phyloP scores from a whole-genome alignment of 768 basidiomycete genomes.

The Phallus indusiatus region DNA sequence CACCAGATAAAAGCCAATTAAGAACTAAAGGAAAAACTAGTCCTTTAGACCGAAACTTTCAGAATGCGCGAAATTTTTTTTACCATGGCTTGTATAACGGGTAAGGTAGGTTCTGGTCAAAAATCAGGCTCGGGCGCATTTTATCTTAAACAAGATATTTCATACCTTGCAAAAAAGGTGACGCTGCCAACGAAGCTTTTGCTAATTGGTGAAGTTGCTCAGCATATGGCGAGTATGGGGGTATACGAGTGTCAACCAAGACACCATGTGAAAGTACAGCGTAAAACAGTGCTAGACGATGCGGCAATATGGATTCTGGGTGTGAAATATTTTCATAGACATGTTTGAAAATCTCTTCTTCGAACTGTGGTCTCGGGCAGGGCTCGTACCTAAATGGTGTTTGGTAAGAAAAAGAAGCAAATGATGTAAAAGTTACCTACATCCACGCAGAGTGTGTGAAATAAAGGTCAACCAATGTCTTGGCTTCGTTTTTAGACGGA shows the following conservation, averaged over 20 bases:
- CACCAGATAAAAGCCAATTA: background rate
- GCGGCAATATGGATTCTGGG: slow-evolving; percentile 27
- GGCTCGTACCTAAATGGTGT: slow-evolving; percentile 49
- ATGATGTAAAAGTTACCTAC: slow-evolving; percentile 28
- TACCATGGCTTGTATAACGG: slow-evolving; percentile 7
- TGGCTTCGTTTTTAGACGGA: slow-evolving; percentile 49
- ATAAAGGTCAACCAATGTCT: slow-evolving; percentile 51
- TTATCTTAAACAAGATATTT: background rate
- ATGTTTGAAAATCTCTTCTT: slow-evolving; percentile 46
- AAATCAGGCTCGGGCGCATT: background rate
- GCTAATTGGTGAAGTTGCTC: slow-evolving; percentile 7
- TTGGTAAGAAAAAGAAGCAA: background rate
- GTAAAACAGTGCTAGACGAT: slow-evolving; percentile 54
- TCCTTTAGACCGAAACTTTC: background rate
- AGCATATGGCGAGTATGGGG: slow-evolving; percentile 32
- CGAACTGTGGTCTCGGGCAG: slow-evolving; percentile 49
- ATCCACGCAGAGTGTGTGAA: slow-evolving; percentile 64
- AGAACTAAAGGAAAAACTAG: background rate
- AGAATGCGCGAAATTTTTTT: background rate
- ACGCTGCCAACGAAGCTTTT: slow-evolving; percentile 4
- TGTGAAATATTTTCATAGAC: slow-evolving; percentile 35
- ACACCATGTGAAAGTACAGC: slow-evolving; percentile 60
- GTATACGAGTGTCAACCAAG: slow-evolving; percentile 45
- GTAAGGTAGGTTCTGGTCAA: slow-evolving; percentile 1
- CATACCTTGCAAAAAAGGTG: slow-evolving; percentile 7